Base-by-base conservation (phyloP, 2,329 filamentous ascomycete genomes). In the Paraconiothyrium brasiliense region DNA sequence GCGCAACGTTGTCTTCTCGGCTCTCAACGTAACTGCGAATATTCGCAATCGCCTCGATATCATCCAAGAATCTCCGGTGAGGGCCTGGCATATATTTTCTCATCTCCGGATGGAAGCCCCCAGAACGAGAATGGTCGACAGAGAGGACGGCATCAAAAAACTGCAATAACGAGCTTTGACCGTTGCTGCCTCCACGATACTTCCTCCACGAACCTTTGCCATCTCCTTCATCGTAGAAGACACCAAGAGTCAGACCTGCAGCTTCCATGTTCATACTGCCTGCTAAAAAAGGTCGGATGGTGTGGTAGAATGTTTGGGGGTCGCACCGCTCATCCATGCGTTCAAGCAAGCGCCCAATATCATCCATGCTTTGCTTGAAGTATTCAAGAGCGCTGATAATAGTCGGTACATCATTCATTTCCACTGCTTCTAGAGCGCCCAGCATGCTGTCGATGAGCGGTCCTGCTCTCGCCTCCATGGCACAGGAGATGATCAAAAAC, bases 101-200 rank as follows among this genome's bases (percentile, higher is more conserved):
- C 83, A 86, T 85, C 68, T 85, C 83, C 69, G 82, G 57, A 16
- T 70, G 59, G 39, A 69, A 71, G 27, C 76, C 64, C 35, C 68
- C 65, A 69, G 78, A 39, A 72, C 82, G 76, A 4, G 77, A 69
- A 65, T 86, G 84, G 34, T 82, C 77, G 20, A 86, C 82, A 0
- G 82, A 83, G 2, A 86, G 78, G 2, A 83, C 81, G 7, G 84
- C 82, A 64, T 86, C 84, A 60, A 85, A 84, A 22, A 85, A 82
- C 52, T 86, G 84, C 3, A 86, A 79, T 49, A 86, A 64, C 0
- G 84, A 85, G 71, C 83, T 85, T 66, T 86, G 84, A 0, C 83
- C 84, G 66, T 86, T 86, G 63, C 84, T 86, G 0, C 84, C 84
- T 2, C 84, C 84, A 35, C 83, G 81, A 60, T 84, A 83, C 54